Conservation (phyloP, 164 flowering plant genomes). For the Annona cherimola region DNA sequence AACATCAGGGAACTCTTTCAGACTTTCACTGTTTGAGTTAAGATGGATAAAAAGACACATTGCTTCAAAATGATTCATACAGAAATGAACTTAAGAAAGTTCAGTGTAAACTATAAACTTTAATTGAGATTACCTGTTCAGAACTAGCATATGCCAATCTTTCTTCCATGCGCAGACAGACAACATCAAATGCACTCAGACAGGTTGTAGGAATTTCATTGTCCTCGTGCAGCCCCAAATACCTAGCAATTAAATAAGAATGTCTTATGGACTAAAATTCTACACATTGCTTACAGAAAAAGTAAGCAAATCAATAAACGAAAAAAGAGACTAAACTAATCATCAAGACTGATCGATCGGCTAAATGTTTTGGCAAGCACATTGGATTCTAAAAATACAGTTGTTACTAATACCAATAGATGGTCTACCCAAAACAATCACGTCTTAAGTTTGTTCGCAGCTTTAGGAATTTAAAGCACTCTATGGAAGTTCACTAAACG, state of each 20-base stretch:
- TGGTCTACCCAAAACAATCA: too few species aligned
- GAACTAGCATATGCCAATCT: constrained; percentile 53
- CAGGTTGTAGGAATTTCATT: constrained; percentile 68
- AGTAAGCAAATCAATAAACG: too few species aligned
- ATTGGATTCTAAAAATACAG: too few species aligned
- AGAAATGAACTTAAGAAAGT: constrained; percentile 1
- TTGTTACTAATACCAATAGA: too few species aligned
- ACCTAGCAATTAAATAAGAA: constrained; percentile 33
- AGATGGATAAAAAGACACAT: neutral
- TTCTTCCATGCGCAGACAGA: constrained; percentile 83
- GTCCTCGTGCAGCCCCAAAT: constrained; percentile 70
- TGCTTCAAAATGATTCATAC: neutral
- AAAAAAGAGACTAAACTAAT: neutral
- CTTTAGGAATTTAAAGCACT: too few species aligned
- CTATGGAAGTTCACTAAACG: too few species aligned
- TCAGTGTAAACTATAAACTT: neutral
- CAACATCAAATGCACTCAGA: constrained; percentile 65
- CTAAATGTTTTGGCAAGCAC: neutral
- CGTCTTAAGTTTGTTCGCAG: too few species aligned
- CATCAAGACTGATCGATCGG: neutral
- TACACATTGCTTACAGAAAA: neutral
- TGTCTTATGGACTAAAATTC: neutral
- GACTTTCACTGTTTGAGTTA: too few species aligned
- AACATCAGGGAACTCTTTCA: too few species aligned
- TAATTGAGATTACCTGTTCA: constrained; percentile 54